Percentiles rank a stretch among this genome's conserved stretches.
These are phyloP conservation scores for Colletotrichum sp. DNA, from an alignment of 2,329 filamentous ascomycete genomes.

Conservation along the genomic window DNA sequence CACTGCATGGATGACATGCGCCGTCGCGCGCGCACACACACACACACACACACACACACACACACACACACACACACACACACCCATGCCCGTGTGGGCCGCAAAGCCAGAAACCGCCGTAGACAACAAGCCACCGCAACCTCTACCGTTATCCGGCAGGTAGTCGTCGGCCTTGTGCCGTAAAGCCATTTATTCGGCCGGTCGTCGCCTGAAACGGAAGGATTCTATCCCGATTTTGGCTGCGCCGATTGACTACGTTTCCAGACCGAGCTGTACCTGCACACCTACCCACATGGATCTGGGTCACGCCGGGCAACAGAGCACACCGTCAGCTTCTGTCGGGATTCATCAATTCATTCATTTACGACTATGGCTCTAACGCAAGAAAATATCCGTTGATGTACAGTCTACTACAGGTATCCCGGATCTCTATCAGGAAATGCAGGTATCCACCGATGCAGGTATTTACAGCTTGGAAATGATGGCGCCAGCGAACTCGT, in stretches of 20 bases:
- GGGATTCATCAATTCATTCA: slow-evolving; percentile 21
- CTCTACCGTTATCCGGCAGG: no score
- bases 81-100: neutral
- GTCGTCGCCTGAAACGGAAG: no score
- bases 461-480: slow-evolving; percentile 68
- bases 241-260: no score
- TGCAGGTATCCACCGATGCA: slow-evolving; percentile 41
- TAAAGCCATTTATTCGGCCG: no score
- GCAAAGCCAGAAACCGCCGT: neutral
- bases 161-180: no score
- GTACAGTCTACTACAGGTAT: slow-evolving; percentile 24
- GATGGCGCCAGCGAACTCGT: slow-evolving; percentile 92
- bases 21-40: no score
- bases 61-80: no score
- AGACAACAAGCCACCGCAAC: neutral
- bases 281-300: no score
- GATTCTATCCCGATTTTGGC: no score
- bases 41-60: no score
- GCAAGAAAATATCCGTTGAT: slow-evolving; percentile 18
- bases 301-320: no score
- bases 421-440: slow-evolving; percentile 1
- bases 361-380: slow-evolving; percentile 18
- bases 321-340: neutral
- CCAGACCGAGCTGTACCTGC: no score
- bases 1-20: neutral